A percentile compares a stretch with the other conserved stretches of the same genome.
Conservation (phyloP, 2,329 filamentous ascomycete genomes). For the Epichloe festucae region DNA sequence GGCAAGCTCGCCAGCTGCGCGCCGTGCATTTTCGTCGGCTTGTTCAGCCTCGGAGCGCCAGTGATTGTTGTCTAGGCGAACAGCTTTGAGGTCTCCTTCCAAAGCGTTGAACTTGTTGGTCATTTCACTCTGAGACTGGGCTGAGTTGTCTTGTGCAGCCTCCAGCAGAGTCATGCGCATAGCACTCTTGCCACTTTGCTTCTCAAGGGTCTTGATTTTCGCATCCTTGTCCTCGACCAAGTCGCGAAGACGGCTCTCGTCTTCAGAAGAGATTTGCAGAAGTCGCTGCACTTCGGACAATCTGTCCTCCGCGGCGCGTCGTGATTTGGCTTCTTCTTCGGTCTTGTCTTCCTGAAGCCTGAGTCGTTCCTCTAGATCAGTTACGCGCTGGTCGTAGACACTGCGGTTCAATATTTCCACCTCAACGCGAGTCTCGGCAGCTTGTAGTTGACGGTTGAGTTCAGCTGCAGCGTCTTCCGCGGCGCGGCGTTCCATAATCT, state of each 20-base stretch:
- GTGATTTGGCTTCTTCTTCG: conserved; percentile 49
- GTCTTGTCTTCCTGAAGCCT: conserved; percentile 48
- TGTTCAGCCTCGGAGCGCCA: conserved; percentile 51
- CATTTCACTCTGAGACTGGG: conserved; percentile 41
- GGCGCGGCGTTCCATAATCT: conserved; percentile 33
- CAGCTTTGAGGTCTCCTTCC: conserved; percentile 42
- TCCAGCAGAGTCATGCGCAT: conserved; percentile 57
- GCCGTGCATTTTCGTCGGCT: conserved; percentile 36
- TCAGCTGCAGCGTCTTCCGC: conserved; percentile 42
- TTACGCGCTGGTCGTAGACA: conserved; percentile 45
- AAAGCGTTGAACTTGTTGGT: conserved; percentile 39
- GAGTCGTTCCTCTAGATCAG: conserved; percentile 57
- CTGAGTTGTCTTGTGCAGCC: conserved; percentile 46
- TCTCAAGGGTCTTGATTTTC: conserved; percentile 47
- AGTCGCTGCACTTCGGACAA: conserved; percentile 60
- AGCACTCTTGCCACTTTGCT: conserved; percentile 37
- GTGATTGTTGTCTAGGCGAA: conserved; percentile 44
- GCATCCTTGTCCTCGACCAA: conserved; percentile 57
- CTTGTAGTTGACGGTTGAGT: conserved; percentile 39
- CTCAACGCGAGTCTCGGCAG: conserved; percentile 45
- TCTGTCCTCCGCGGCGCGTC: conserved; percentile 58
- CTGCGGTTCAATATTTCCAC: conserved; percentile 49
- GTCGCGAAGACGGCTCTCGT: conserved; percentile 54
- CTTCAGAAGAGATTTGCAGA: conserved; percentile 56
- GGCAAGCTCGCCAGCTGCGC: conserved; percentile 35